Evolutionary conservation across 192 early-diverging fungal species (phyloP).

Genomic region (Coemansia sp.): DNA sequence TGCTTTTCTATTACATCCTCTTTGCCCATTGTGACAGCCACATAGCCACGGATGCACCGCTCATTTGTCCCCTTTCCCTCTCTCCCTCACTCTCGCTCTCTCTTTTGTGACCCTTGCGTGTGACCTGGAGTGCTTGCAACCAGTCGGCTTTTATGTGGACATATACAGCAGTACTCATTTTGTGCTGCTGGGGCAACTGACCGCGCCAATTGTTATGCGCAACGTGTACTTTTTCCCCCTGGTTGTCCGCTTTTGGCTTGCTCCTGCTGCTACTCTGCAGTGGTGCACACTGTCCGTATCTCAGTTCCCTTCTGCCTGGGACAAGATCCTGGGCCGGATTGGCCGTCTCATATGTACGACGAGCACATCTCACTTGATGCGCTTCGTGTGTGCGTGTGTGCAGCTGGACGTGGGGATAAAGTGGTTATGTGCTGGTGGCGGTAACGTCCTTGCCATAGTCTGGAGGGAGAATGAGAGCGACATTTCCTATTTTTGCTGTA

Average conservation of each 20-base stretch:
- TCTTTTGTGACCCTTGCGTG: background rate
- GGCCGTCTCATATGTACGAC: background rate
- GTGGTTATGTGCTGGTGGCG: background rate
- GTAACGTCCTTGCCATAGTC: background rate
- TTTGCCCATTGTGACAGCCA: background rate
- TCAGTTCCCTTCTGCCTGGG: background rate
- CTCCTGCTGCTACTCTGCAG: conserved; percentile 7
- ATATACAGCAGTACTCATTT: background rate
- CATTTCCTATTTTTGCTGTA: background rate
- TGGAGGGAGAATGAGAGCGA: background rate
- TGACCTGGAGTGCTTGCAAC: background rate
- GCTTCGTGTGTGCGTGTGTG: background rate
- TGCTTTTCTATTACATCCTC: background rate
- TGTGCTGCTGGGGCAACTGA: conserved; percentile 1
- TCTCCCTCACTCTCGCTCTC: background rate
- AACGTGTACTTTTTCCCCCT: conserved; percentile 15
- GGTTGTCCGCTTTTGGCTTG: conserved; percentile 11
- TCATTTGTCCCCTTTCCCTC: background rate
- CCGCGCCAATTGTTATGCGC: conserved; percentile 9
- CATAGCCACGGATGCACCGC: conserved; percentile 6
- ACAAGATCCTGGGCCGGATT: background rate
- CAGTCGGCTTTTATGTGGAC: conserved; percentile 7
- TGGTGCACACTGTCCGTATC: background rate
- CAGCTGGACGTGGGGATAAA: conserved; percentile 1
- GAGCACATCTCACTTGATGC: background rate